Percentiles rank a stretch among this genome's conserved stretches.
phyloP scores from a whole-genome alignment of 1,284 basidiomycete species.

The Anthracocystis panici-leucophaei region DNA sequence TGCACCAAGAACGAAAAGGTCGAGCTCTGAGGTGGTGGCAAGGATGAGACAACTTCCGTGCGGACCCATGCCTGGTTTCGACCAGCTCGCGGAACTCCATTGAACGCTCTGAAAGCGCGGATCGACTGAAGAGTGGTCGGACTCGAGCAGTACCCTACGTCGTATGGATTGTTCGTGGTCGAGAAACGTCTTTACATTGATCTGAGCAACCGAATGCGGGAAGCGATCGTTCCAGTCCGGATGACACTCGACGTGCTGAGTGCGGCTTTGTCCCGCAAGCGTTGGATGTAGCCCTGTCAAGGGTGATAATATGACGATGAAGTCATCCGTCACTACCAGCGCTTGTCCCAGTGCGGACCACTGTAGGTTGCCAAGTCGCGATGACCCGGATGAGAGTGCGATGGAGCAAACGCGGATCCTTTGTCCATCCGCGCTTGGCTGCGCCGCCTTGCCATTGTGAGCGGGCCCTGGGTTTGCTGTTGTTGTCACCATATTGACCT shows the following conservation, averaged over 20 bases:
- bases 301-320: slow-evolving; percentile 33
- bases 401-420: slow-evolving; percentile 33
- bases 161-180: slow-evolving; percentile 22
- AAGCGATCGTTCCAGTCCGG: slow-evolving; percentile 39
- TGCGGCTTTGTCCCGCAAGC: slow-evolving; percentile 19
- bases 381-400: slow-evolving; percentile 23
- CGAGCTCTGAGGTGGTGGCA: slow-evolving; percentile 39
- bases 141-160: slow-evolving; percentile 28
- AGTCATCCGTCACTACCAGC: slow-evolving; percentile 35
- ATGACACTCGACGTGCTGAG: slow-evolving; percentile 38
- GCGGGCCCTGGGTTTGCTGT: neutral
- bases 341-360: slow-evolving; percentile 47
- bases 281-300: slow-evolving; percentile 22
- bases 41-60: slow-evolving; percentile 43
- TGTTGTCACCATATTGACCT: neutral
- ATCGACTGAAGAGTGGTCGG: slow-evolving; percentile 37
- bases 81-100: slow-evolving; percentile 47
- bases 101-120: slow-evolving; percentile 21
- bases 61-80: slow-evolving; percentile 38
- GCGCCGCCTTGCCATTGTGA: neutral
- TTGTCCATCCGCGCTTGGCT: neutral
- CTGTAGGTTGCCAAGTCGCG: slow-evolving; percentile 27
- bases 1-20: slow-evolving; percentile 44
- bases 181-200: slow-evolving; percentile 41
- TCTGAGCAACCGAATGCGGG: slow-evolving; percentile 37